Evolutionary conservation across 139 green algal genomes (phyloP), one percentile per base, ranked within the genome.

Genomic region (Coelastrella sp.): DNA sequence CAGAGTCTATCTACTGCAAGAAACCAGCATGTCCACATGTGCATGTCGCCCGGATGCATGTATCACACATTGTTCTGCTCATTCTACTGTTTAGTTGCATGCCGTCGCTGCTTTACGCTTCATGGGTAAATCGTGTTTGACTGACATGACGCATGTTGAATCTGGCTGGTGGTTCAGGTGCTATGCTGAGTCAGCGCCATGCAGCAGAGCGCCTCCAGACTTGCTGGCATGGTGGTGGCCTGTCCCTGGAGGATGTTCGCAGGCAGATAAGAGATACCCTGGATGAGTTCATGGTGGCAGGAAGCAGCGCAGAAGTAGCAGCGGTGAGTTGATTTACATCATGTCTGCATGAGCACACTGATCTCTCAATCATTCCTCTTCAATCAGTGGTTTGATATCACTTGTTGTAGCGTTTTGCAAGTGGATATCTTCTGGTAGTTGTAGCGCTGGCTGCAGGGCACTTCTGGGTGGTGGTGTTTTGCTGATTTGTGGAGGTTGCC

Each of bases 161-260:
- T 15, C 65, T 15, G 14, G 65, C 24, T 84, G 91, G 84, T 49
- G 35, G 35, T 49, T 78, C 94, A 93, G 95, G 94, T 49, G 80
- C 91, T 8, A 90, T 97, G 89, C 91, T 98, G 72, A 91, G 86
- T 6, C 94, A 95, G 56, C 94, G 95, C 22, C 97, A 99, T 90
- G 96, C 95, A 20, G 95, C 93, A 6, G 97, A 99, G 93, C 93
- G 95, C 0, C 90, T 98, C 73, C 91, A 93, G 58, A 93, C 93
- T 79, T 98, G 96, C 93, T 99, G 96, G 96, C 94, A 98, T 75
- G 95, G 93, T 57, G 95, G 92, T 22, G 87, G 92, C 22, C 90
- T 93, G 70, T 90, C 88, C 58, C 87, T 96, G 82, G 94, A 95
- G n/a, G 91, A 94, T 57, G 87, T 97, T 56, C 89, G 86, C 70